Percentiles rank a stretch among this genome's conserved stretches.
phyloP scores from a whole-genome alignment of 2,329 filamentous ascomycete species.

The Coleophoma cylindrospora region DNA sequence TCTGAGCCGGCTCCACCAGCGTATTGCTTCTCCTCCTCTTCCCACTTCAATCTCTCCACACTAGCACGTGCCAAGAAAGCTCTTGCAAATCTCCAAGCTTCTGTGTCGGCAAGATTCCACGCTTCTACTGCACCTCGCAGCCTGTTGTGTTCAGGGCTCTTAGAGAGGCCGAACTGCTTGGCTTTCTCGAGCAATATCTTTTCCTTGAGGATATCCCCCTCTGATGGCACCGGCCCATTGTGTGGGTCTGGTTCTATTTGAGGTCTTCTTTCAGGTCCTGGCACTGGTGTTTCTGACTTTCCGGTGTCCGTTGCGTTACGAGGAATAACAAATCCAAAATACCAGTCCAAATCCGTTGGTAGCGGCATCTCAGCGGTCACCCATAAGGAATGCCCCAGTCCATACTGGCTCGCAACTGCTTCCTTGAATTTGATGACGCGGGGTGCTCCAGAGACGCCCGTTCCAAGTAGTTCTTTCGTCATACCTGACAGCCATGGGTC shows the following conservation, averaged over 20 bases:
- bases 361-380: conserved; percentile 63
- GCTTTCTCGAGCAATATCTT: conserved; percentile 48
- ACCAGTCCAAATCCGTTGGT: conserved; percentile 73
- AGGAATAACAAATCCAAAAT: conserved; percentile 81
- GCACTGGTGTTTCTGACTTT: conserved; percentile 52
- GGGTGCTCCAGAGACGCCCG: conserved; percentile 54
- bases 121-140: conserved; percentile 54
- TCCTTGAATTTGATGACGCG: conserved; percentile 77
- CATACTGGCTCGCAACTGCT: conserved; percentile 65
- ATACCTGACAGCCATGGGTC: conserved; percentile 74
- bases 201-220: conserved; percentile 51
- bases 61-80: conserved; percentile 60
- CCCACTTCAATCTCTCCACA: conserved; percentile 63
- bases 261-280: conserved; percentile 51
- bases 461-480: conserved; percentile 64
- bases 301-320: conserved; percentile 44
- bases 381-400: conserved; percentile 68
- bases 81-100: conserved; percentile 71
- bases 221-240: conserved; percentile 44
- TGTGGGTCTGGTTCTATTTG: conserved; percentile 41
- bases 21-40: conserved; percentile 63
- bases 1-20: conserved; percentile 51
- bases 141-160: conserved; percentile 36
- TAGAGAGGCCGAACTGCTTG: conserved; percentile 39
- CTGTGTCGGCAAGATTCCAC: conserved; percentile 68